Conservation (phyloP, 768 basidiomycete species). For the Leccinum variicolor region DNA sequence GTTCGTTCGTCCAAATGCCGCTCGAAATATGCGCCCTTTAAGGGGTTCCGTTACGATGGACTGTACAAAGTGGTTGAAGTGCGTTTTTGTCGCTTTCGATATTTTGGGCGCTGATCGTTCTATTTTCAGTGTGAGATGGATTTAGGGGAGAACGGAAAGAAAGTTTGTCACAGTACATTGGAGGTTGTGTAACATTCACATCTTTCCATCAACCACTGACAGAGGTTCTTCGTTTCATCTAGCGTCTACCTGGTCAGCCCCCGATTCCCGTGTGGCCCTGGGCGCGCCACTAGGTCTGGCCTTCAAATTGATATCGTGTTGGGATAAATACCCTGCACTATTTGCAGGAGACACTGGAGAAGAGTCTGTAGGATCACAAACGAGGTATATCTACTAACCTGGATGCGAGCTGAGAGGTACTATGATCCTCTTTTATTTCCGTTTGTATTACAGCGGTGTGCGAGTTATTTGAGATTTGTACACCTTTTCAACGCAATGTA, state of each 20-base stretch:
- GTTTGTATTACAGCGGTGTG: not conserved
- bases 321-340: not conserved
- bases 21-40: constrained; percentile 25
- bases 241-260: constrained; percentile 27
- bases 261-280: constrained; percentile 11
- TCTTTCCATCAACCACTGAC: not conserved
- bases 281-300: not conserved
- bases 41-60: constrained; percentile 30
- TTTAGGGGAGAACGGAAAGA: constrained; percentile 3
- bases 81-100: not conserved
- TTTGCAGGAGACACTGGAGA: not conserved
- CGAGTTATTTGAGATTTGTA: not conserved
- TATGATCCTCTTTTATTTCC: not conserved
- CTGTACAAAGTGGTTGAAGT: constrained; percentile 26
- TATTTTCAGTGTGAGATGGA: constrained; percentile 19
- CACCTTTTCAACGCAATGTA: not conserved
- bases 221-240: not conserved
- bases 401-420: not conserved
- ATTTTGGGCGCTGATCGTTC: not conserved
- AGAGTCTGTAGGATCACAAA: not conserved
- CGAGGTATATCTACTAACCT: not conserved
- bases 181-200: constrained; percentile 10
- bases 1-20: constrained; percentile 17
- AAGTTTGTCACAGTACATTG: constrained; percentile 25
- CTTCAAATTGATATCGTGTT: not conserved